Evolutionary conservation across 2,329 filamentous ascomycete genomes (phyloP).

Genomic region (Metarhizium robertsii): DNA sequence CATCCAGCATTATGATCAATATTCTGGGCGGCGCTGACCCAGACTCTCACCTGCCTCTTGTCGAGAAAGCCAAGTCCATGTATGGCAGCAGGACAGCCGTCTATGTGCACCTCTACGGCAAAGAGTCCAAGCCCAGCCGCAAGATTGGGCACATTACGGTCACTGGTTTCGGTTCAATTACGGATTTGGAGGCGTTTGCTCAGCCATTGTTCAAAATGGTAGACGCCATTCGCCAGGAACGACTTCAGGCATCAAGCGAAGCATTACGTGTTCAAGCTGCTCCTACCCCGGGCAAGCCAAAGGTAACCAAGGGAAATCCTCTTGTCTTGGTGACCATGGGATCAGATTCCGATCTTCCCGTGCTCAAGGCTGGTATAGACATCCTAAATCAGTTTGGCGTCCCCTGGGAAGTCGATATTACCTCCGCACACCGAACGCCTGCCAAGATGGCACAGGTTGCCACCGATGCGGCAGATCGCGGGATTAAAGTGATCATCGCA

Average conservation of each 20-base stretch:
- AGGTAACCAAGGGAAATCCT: conserved; percentile 26
- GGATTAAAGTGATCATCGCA: conserved; percentile 66
- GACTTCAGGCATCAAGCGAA: conserved; percentile 32
- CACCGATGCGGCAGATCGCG: conserved; percentile 49
- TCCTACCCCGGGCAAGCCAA: conserved; percentile 4
- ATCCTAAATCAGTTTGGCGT: conserved; percentile 62
- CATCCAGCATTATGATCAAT: conserved; percentile 68
- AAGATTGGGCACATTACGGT: conserved; percentile 96
- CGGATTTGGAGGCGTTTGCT: conserved; percentile 49
- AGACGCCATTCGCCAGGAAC: conserved; percentile 48
- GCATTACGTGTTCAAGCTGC: conserved; percentile 23
- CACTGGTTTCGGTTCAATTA: conserved; percentile 56
- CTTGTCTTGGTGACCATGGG: conserved; percentile 76
- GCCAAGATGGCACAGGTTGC: conserved; percentile 60
- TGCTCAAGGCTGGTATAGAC: conserved; percentile 56
- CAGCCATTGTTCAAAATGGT: conserved; percentile 60
- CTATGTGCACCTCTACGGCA: conserved; percentile 82
- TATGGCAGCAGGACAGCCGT: conserved; percentile 38
- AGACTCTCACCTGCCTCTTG: conserved; percentile 50
- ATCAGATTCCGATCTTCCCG: conserved; percentile 66
- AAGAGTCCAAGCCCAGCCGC: conserved; percentile 74
- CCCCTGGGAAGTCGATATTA: conserved; percentile 64
- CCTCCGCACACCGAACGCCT: conserved; percentile 70
- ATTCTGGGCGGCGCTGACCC: conserved; percentile 60
- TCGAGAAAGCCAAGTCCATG: conserved; percentile 34